phyloP scores from a whole-genome alignment of 352 stramenopile genomes.

The Phytophthora pseudosyringae region DNA sequence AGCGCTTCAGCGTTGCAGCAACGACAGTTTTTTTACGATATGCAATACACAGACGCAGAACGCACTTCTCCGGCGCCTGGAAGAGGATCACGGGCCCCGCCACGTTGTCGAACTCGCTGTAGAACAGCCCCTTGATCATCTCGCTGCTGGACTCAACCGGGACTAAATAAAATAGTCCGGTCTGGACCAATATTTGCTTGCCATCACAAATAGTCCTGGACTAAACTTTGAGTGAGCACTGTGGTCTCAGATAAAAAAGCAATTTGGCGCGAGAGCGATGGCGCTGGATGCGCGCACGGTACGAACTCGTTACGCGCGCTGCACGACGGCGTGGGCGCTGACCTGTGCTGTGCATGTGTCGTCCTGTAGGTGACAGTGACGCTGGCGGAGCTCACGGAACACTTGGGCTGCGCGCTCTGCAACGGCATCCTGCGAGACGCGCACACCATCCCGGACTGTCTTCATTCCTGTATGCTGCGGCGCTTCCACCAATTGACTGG shows the following conservation, averaged over 20 bases:
- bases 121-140: constrained; percentile 91
- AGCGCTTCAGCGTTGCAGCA: neutral
- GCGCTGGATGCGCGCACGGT: constrained; percentile 40
- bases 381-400: constrained; percentile 60
- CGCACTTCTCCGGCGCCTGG: constrained; percentile 83
- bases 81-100: constrained; percentile 91
- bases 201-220: neutral
- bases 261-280: constrained; percentile 31
- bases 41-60: constrained; percentile 1
- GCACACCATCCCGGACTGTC: constrained; percentile 83
- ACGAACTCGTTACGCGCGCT: neutral
- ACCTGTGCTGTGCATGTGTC: neutral
- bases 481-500: neutral
- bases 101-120: constrained; percentile 93
- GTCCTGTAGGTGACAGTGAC: constrained; percentile 52
- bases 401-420: constrained; percentile 75
- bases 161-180: constrained; percentile 5
- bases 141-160: neutral
- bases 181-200: neutral
- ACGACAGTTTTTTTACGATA: neutral
- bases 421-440: constrained; percentile 71
- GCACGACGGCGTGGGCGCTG: neutral
- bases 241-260: constrained; percentile 10
- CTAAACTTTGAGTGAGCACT: constrained; percentile 13
- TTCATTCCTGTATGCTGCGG: constrained; percentile 72